These are phyloP conservation scores for Comarum palustre DNA, from an alignment of 306 rosid genomes.

Conservation along the genomic window DNA sequence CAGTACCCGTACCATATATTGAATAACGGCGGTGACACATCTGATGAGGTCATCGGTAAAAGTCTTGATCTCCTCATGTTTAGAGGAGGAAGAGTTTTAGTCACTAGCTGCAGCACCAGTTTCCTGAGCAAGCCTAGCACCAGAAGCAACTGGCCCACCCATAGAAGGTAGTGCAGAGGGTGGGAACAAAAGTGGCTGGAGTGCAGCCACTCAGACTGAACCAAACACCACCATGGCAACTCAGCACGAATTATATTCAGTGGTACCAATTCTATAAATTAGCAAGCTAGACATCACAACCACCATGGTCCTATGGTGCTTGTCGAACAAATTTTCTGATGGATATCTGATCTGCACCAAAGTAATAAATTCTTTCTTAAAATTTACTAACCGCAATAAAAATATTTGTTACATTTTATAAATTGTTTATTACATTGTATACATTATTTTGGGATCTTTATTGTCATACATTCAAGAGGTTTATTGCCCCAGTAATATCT, in stretches of 20 bases:
- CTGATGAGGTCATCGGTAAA: not conserved
- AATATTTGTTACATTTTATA: too few species aligned
- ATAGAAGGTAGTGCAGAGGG: not conserved
- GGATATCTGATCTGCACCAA: not conserved
- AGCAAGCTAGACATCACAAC: not conserved
- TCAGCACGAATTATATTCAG: not conserved
- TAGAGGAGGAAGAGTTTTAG: not conserved
- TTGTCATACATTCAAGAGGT: too few species aligned
- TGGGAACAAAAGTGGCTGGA: not conserved
- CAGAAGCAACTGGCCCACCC: not conserved
- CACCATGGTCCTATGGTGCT: not conserved
- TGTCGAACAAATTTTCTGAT: not conserved
- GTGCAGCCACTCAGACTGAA: slow-evolving; percentile 1
- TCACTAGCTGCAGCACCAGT: not conserved
- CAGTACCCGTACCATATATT: not conserved
- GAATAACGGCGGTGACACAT: not conserved
- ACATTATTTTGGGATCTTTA: too few species aligned
- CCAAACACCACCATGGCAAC: not conserved
- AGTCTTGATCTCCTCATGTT: not conserved
- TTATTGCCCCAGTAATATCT: too few species aligned
- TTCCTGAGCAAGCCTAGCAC: not conserved
- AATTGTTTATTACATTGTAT: too few species aligned
- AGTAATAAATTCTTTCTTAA: too few species aligned
- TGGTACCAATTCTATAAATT: not conserved
- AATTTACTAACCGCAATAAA: too few species aligned